Base-by-base conservation (phyloP, 257 asterid genomes). In the Hygrophila difformis region DNA sequence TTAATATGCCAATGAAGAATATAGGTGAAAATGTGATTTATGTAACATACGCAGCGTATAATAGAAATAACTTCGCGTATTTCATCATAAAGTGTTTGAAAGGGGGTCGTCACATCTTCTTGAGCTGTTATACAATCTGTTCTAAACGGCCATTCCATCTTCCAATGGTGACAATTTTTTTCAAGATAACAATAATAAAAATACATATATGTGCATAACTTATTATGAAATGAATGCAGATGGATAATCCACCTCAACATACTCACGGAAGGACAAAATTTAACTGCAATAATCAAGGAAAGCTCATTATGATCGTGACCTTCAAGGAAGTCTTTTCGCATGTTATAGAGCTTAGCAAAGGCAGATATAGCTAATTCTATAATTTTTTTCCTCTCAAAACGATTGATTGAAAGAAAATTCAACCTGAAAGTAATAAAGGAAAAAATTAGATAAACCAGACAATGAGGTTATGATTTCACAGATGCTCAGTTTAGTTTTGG, bases 341-440 rank as follows among this genome's bases (percentile, higher is more conserved):
- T 55, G 41, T 51, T 66, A 62, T 57, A 68, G 44, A 91, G 81
- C 77, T 46, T 71, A 18, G 96, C 84, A 47, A 91, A 86, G 18
- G 99, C 87, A 42, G 95, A 79, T 65, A 91, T 74, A 53, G 99
- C 99, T 56, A 91, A 73, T 36, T 74, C 88, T 43, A 91, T 82
- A 61, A 86, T 86, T 81, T 91, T 91, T 59, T 86, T 86, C 76
- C 92, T 75, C 51, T 91, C 98, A 67, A 82, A 91, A 33, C 98
- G 93, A 56, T 91, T 91, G 71, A 91, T 86, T n/a, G 98, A 91
- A 22, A 91, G 91, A 68, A 91, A 78, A 60, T 61, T 77, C 73
- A 69, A 64, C 81, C 96, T 91, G 65, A 14, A 72, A 24, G 5
- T 50, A 34, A 55, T 43, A 41, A 53, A 9, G 49, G 31, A 56